A percentile compares a stretch with the other conserved stretches of the same genome.
These are phyloP conservation scores for Moniliella sp. DNA, from an alignment of 1,284 basidiomycete genomes.

Conservation along the genomic window DNA sequence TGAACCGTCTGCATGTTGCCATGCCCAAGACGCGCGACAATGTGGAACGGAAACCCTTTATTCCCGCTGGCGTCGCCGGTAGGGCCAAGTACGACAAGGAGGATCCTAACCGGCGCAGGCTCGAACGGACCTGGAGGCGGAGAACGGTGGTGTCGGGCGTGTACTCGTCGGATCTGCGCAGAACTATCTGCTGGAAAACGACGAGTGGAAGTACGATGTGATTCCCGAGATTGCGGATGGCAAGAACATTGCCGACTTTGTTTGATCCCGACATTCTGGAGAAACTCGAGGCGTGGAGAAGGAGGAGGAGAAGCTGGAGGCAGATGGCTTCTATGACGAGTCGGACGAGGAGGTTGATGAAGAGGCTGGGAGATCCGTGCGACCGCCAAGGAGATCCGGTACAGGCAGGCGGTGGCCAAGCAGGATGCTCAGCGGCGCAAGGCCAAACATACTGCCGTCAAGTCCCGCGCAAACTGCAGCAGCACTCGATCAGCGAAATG, in stretches of 20 bases:
- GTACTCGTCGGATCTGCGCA: conserved; percentile 36
- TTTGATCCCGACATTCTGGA: conserved; percentile 92
- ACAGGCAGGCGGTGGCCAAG: conserved; percentile 48
- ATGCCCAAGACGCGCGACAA: conserved; percentile 26
- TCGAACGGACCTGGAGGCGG: conserved; percentile 30
- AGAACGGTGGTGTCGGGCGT: conserved; percentile 30
- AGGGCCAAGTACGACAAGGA: conserved; percentile 22
- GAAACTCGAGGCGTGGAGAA: conserved; percentile 87
- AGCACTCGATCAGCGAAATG: conserved; percentile 69
- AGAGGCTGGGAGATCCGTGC: conserved; percentile 58
- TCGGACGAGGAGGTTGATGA: conserved; percentile 45
- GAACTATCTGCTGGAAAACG: conserved; percentile 68
- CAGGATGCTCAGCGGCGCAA: conserved; percentile 54
- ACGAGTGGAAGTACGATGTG: conserved; percentile 83
- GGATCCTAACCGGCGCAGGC: conserved; percentile 20
- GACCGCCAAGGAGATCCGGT: conserved; percentile 45
- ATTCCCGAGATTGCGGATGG: conserved; percentile 93
- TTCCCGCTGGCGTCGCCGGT: conserved; percentile 23
- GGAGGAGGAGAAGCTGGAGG: conserved; percentile 78
- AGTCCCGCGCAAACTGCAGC: conserved; percentile 50
- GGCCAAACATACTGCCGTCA: conserved; percentile 41
- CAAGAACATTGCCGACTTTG: conserved; percentile 96
- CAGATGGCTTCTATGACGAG: conserved; percentile 84
- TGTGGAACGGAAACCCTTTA: conserved; percentile 17
- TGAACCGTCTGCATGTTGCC: conserved; percentile 30